A percentile compares a stretch with the other conserved stretches of the same genome.
These are phyloP conservation scores for Aureobasidium sp. DNA, from an alignment of 2,329 filamentous ascomycete genomes.

Conservation along the genomic window DNA sequence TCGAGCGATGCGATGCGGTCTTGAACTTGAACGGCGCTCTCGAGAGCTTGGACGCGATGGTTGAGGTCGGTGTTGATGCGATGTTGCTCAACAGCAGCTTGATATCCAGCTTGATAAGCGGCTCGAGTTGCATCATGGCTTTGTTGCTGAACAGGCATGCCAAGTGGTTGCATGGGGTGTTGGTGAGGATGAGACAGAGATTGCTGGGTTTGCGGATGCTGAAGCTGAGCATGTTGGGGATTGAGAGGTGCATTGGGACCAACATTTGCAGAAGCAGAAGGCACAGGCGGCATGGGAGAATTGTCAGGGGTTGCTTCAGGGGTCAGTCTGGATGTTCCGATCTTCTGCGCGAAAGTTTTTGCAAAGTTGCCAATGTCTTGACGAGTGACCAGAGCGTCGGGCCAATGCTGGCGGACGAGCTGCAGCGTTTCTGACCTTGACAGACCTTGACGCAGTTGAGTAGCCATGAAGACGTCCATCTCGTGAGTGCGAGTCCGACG, in stretches of 20 bases:
- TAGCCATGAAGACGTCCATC: constrained; percentile 14
- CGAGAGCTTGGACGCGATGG: constrained; percentile 1
- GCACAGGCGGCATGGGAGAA: neutral
- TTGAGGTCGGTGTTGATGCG: constrained; percentile 14
- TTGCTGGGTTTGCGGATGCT: neutral
- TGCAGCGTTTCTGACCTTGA: constrained; percentile 11
- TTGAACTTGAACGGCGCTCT: constrained; percentile 3
- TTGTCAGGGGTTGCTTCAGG: constrained; percentile 3
- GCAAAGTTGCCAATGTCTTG: constrained; percentile 16
- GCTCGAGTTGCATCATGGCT: neutral
- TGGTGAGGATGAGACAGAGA: neutral
- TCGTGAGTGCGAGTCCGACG: constrained; percentile 13
- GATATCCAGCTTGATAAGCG: constrained; percentile 11
- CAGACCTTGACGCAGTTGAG: constrained; percentile 8
- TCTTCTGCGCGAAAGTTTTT: constrained; percentile 9
- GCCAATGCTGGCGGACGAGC: constrained; percentile 9
- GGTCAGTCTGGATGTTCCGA: neutral
- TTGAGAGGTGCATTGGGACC: neutral
- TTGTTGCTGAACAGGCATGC: neutral
- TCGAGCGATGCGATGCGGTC: constrained; percentile 9
- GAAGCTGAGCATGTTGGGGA: neutral
- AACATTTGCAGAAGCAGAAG: neutral
- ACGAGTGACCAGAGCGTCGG: constrained; percentile 6
- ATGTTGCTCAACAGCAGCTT: constrained; percentile 13
- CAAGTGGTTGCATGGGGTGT: neutral